Conservation (phyloP, 306 rosid genomes). For the Astragalus glycyphyllos region DNA sequence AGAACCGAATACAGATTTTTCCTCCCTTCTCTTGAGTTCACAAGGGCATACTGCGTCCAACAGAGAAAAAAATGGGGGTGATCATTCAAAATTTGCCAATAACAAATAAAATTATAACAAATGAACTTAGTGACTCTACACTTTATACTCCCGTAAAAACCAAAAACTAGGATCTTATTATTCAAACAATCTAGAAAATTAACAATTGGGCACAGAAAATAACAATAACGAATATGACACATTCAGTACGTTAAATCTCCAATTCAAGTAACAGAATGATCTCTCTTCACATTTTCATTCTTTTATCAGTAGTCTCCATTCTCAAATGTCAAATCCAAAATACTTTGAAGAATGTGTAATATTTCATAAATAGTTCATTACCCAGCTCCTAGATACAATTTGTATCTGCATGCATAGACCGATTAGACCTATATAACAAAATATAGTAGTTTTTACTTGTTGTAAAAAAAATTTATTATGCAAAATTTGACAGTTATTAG, state of each 20-base stretch:
- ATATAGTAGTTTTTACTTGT: neutral
- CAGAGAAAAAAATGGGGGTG: slow-evolving; percentile 6
- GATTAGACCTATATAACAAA: neutral
- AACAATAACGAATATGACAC: neutral
- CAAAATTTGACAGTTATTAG: neutral
- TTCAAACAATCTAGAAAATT: slow-evolving; percentile 6
- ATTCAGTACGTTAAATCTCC: slow-evolving; percentile 15
- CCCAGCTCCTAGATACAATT: slow-evolving; percentile 5
- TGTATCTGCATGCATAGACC: neutral
- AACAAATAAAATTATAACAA: slow-evolving; percentile 1
- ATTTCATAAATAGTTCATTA: neutral
- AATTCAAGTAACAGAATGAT: slow-evolving; percentile 5
- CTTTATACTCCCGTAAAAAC: neutral
- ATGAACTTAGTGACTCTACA: slow-evolving; percentile 23
- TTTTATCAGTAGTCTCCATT: neutral
- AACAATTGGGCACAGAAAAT: neutral
- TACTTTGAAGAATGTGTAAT: neutral
- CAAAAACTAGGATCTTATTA: slow-evolving; percentile 24
- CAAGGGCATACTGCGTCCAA: slow-evolving; percentile 75
- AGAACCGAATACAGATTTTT: slow-evolving; percentile 80
- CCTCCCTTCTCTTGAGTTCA: slow-evolving; percentile 83
- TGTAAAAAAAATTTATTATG: neutral
- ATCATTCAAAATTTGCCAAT: neutral
- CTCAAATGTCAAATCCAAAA: neutral
- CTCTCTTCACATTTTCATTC: neutral